Evolutionary conservation across 371 early-diverging fungal species (phyloP).

Genomic region (Haplosporangium sp.): DNA sequence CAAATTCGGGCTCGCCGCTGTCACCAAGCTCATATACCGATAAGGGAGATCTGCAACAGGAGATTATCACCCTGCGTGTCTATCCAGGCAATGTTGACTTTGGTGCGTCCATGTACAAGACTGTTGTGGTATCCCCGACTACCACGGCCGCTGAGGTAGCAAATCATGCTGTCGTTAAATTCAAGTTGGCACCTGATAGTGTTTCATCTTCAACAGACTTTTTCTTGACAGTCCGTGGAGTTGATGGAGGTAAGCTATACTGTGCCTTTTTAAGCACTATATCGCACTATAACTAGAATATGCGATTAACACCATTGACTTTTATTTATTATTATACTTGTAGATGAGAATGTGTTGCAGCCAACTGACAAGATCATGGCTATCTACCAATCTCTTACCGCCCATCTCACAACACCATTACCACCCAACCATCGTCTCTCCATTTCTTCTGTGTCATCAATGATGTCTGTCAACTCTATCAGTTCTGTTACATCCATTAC

Average conservation of each 20-base stretch:
- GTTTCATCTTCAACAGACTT: slow-evolving; percentile 56
- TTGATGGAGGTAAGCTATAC: slow-evolving; percentile 66
- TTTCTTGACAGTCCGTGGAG: slow-evolving; percentile 64
- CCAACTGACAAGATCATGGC: slow-evolving; percentile 68
- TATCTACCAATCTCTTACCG: slow-evolving; percentile 69
- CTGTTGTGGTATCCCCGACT: slow-evolving; percentile 58
- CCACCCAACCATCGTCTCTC: slow-evolving; percentile 58
- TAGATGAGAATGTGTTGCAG: slow-evolving; percentile 67
- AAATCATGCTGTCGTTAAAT: slow-evolving; percentile 62
- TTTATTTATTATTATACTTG: not conserved
- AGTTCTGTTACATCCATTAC: slow-evolving; percentile 25
- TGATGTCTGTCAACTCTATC: slow-evolving; percentile 47
- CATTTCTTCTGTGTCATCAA: slow-evolving; percentile 53
- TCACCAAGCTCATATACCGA: slow-evolving; percentile 15
- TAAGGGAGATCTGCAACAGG: slow-evolving; percentile 13
- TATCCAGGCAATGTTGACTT: slow-evolving; percentile 69
- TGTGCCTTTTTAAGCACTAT: not conserved
- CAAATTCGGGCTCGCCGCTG: not conserved
- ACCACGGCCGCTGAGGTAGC: slow-evolving; percentile 67
- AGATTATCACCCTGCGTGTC: slow-evolving; percentile 52
- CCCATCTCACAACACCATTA: slow-evolving; percentile 70
- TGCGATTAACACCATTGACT: not conserved
- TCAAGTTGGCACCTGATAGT: slow-evolving; percentile 58
- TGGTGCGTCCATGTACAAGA: slow-evolving; percentile 61
- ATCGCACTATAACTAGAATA: not conserved